Conservation (phyloP, 2,329 filamentous ascomycete species). For the Clarireedia monteithiana region DNA sequence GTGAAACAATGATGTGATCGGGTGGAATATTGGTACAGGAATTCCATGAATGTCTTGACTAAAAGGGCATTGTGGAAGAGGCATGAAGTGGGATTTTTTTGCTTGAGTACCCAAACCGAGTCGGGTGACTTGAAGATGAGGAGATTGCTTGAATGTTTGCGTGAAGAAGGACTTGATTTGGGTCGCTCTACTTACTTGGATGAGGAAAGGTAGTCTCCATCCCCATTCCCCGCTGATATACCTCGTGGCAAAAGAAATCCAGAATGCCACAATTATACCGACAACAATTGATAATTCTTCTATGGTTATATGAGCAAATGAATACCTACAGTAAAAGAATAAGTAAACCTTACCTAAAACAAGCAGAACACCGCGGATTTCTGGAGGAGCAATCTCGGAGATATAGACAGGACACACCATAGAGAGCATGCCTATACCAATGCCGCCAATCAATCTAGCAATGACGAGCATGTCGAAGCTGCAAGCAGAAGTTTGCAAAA, state of each 20-base stretch:
- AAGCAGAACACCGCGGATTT: slow-evolving; percentile 16
- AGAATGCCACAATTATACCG: slow-evolving; percentile 37
- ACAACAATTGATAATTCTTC: slow-evolving; percentile 34
- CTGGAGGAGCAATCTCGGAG: slow-evolving; percentile 41
- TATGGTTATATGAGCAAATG: background rate
- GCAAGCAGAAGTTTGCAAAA: slow-evolving; percentile 42
- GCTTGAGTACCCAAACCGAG: too few relatives aligned
- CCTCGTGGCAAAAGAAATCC: slow-evolving; percentile 36
- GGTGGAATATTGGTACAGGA: too few relatives aligned
- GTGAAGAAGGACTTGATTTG: too few relatives aligned
- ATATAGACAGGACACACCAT: slow-evolving; percentile 40
- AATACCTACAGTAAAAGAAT: background rate
- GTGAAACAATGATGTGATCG: too few relatives aligned
- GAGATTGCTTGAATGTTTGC: too few relatives aligned
- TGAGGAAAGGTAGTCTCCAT: slow-evolving; percentile 30
- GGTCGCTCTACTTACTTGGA: background rate
- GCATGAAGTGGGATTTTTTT: too few relatives aligned
- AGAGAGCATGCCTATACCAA: slow-evolving; percentile 41
- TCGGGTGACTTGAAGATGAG: too few relatives aligned
- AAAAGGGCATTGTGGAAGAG: too few relatives aligned
- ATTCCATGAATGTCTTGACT: too few relatives aligned
- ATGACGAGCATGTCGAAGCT: slow-evolving; percentile 43
- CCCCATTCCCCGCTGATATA: slow-evolving; percentile 26
- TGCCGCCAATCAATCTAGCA: slow-evolving; percentile 38
- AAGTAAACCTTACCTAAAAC: slow-evolving; percentile 1